Conservation (phyloP, 306 rosid species). For the Trifolium pratense region DNA sequence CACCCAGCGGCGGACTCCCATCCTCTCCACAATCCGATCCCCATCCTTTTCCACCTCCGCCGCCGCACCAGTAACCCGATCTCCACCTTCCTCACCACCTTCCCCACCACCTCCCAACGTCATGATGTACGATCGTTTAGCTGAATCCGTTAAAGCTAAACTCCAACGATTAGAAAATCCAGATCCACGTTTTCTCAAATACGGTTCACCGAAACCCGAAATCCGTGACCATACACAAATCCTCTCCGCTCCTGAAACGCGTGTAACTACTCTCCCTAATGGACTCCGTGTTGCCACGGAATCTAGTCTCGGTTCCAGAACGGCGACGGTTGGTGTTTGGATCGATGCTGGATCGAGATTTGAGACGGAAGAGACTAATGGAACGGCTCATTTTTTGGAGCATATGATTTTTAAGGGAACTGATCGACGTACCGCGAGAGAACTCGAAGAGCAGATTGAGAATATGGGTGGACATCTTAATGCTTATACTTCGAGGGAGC, state of each 20-base stretch:
- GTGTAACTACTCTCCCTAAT: conserved; percentile 76
- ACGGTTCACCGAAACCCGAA: conserved; percentile 83
- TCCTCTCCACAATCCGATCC: conserved; percentile 38
- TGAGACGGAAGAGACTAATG: conserved; percentile 89
- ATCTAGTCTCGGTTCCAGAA: conserved; percentile 61
- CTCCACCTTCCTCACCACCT: conserved; percentile 55
- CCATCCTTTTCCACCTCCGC: conserved; percentile 32
- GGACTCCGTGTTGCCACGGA: conserved; percentile 94
- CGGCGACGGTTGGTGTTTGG: conserved; percentile 96
- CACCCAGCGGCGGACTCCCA: conserved; percentile 30
- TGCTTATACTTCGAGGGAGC: conserved; percentile 94
- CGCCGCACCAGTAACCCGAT: conserved; percentile 48
- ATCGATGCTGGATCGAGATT: conserved; percentile 94
- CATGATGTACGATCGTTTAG: conserved; percentile 92
- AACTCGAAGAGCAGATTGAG: conserved; percentile 89
- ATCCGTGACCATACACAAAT: conserved; percentile 68
- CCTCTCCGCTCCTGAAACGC: conserved; percentile 87
- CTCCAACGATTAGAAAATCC: conserved; percentile 76
- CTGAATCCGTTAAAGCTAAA: conserved; percentile 75
- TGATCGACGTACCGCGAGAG: conserved; percentile 67
- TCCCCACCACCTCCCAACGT: conserved; percentile 76
- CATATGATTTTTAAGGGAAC: conserved; percentile 99
- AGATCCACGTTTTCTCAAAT: conserved; percentile 84
- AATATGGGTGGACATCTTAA: conserved; percentile 97
- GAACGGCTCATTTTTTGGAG: conserved; percentile 89